Evolutionary conservation across 345 rosid genomes (phyloP), one percentile per base, ranked within the genome.

Genomic region (Passiflora organensis): DNA sequence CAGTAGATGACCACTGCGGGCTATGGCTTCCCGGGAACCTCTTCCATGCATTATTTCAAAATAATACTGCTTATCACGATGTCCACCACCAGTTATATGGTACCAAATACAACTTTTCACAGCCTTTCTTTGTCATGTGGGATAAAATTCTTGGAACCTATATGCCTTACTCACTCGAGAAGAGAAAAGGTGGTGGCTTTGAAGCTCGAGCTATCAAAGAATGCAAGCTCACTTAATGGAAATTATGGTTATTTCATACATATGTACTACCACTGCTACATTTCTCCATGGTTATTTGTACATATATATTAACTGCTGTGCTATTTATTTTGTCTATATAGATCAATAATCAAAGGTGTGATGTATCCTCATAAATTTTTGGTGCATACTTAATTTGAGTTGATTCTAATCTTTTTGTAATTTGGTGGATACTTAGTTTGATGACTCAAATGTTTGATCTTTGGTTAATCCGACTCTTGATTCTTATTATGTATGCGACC

Each of bases 1-100:
- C 86, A 1, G 81, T 80, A 5, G 90, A 80, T 64, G 86, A 83
- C 54, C 90, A 78, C 48, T 83, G 81, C 52, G 86, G 86, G 42
- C 72, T 81, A 10, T 73, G 81, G 78, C 63, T 81, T 58, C 84
- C 90, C 9, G 84, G 85, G 36, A 84, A 73, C 53, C 63, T 79
- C 24, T 84, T 84, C 79, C 87, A 77, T 53, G 41, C 66, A 6
- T 65, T 77, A 51, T 77, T 84, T 58, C 68, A 64, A 58, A 84
- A 84, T 60, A 84, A 84, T 71, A 73, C 78, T 36, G 87, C 91
- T 16, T 85, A 79, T 60, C 89, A 86, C 19, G 89, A 83, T 60
- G 58, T 86, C 63, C 95, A 83, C 24, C 94, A 82, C 73, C 95
- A 83, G 58, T 78, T 77, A 25, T 76, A 68, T 9, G 95, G 84